Evolutionary conservation across 495 filamentous ascomycete genomes (phyloP).

Genomic region (Aspergillus ellipticus): DNA sequence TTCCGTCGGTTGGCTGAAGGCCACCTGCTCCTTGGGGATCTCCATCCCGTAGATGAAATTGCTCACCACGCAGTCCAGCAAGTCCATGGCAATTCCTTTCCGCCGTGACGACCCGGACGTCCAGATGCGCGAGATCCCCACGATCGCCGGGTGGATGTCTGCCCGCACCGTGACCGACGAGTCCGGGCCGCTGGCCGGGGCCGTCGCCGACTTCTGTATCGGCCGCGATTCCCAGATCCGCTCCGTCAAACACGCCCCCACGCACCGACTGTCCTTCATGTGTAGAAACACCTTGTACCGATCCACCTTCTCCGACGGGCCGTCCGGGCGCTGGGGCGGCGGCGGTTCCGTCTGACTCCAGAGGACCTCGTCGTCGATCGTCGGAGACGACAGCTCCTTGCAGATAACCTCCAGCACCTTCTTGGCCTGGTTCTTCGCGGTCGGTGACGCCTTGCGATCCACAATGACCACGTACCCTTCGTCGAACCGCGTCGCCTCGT

Average conservation of each 20-base stretch:
- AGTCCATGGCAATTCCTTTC: conserved; percentile 56
- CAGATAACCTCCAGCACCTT: conserved; percentile 66
- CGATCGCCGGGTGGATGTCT: conserved; percentile 47
- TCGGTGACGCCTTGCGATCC: conserved; percentile 49
- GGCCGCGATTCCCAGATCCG: conserved; percentile 55
- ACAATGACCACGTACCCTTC: conserved; percentile 56
- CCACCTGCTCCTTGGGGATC: conserved; percentile 58
- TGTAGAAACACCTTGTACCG: conserved; percentile 65
- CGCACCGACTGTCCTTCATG: conserved; percentile 58
- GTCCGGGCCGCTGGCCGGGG: conserved; percentile 22
- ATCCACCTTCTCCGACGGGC: conserved; percentile 40
- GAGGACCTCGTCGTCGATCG: conserved; percentile 54
- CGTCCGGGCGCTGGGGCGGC: conserved; percentile 29
- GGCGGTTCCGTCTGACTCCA: conserved; percentile 53
- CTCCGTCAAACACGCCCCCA: conserved; percentile 65
- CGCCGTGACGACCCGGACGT: conserved; percentile 57
- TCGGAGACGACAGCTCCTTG: conserved; percentile 60
- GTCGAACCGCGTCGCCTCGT: conserved; percentile 42
- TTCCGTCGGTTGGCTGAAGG: conserved; percentile 74
- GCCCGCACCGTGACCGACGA: conserved; percentile 45
- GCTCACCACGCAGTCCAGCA: conserved; percentile 59
- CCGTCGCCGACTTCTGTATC: conserved; percentile 38
- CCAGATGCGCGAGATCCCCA: conserved; percentile 73
- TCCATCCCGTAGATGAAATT: conserved; percentile 66
- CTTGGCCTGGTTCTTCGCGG: conserved; percentile 54